Evolutionary conservation across 2,329 filamentous ascomycete genomes (phyloP).

Genomic region (Pseudogymnoascus sp.): DNA sequence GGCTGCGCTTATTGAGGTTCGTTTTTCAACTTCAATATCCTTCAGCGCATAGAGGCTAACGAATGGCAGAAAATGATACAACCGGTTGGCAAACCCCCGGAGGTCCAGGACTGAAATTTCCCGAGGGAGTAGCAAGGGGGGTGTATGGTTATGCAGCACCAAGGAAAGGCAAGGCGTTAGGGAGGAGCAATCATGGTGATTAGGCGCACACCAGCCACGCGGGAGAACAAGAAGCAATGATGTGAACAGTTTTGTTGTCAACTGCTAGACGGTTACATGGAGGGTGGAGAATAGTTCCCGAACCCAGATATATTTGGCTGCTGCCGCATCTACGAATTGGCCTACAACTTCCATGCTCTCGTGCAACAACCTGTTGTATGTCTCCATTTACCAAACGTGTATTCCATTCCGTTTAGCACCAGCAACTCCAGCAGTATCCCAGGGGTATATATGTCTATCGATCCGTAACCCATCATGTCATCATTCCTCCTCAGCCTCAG

Average conservation of each 20-base stretch:
- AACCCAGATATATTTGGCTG: background rate
- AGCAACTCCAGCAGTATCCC: background rate
- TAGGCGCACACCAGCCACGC: background rate
- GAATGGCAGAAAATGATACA: constrained; percentile 54
- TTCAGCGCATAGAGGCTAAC: constrained; percentile 10
- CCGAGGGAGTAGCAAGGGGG: background rate
- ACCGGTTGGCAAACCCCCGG: constrained; percentile 57
- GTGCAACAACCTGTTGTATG: background rate
- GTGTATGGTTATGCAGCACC: background rate
- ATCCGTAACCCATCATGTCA: background rate
- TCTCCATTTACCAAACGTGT: background rate
- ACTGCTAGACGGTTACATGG: background rate
- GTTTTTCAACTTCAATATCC: constrained; percentile 16
- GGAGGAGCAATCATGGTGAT: background rate
- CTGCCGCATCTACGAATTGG: background rate
- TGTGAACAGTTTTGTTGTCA: background rate
- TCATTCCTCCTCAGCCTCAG: constrained; percentile 13
- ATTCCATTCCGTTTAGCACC: background rate
- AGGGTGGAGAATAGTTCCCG: background rate
- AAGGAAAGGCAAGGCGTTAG: background rate
- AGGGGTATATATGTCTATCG: constrained; percentile 3
- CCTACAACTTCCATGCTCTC: background rate
- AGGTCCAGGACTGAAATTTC: constrained; percentile 38
- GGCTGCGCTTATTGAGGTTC: constrained; percentile 66
- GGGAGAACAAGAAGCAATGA: background rate